Evolutionary conservation across 139 green algal genomes (phyloP).

Genomic region (Picochlorum sp.): DNA sequence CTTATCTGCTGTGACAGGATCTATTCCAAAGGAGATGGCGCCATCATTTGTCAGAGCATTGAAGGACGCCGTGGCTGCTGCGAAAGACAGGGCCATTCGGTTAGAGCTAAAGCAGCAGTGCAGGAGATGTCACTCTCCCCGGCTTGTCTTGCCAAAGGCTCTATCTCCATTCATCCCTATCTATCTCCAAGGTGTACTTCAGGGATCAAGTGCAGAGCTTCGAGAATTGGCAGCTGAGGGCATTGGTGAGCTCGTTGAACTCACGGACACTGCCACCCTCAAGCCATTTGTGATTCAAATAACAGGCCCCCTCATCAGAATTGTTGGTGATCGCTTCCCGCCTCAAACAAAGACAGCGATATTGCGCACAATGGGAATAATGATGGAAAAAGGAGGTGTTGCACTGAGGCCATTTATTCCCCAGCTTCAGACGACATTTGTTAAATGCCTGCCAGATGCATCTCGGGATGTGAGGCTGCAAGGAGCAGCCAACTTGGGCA

Average conservation of each 20-base stretch:
- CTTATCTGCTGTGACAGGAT: conserved; percentile 52
- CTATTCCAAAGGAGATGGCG: conserved; percentile 79
- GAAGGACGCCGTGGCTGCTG: conserved; percentile 58
- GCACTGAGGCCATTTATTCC: conserved; percentile 91
- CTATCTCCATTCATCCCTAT: conserved; percentile 83
- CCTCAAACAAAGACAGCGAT: conserved; percentile 80
- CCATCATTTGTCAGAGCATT: conserved; percentile 52
- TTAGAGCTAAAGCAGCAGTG: conserved; percentile 39
- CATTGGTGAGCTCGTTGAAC: conserved; percentile 80
- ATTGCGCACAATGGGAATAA: conserved; percentile 70
- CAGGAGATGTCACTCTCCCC: conserved; percentile 47
- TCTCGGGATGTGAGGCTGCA: conserved; percentile 24
- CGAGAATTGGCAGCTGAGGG: conserved; percentile 83
- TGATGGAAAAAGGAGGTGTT: conserved; percentile 78
- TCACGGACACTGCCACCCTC: conserved; percentile 66
- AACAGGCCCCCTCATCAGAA: conserved; percentile 88
- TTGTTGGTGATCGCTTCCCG: conserved; percentile 78
- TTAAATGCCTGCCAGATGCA: conserved; percentile 89
- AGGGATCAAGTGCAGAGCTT: conserved; percentile 65
- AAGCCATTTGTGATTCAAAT: conserved; percentile 80
- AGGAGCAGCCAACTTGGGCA: conserved; percentile 73
- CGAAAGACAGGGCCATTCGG: conserved; percentile 67
- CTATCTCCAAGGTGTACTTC: conserved; percentile 83
- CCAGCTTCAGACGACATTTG: conserved; percentile 97
- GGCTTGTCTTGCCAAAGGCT: conserved; percentile 83